phyloP scores from a whole-genome alignment of 192 early-diverging fungal genomes.

The Backusella tarrabulga region DNA sequence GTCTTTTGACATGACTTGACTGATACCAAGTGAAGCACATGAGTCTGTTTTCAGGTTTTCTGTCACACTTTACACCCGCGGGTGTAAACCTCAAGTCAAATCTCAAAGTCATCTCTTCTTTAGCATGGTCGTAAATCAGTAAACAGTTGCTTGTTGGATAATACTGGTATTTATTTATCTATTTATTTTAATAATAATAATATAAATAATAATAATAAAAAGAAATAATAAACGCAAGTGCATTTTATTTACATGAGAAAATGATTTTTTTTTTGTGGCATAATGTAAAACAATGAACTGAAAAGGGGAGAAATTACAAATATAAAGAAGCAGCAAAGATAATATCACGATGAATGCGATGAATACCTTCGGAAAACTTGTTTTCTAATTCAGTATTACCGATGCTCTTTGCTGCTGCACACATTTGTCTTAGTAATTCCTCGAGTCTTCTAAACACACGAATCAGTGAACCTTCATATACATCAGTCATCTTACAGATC shows the following conservation, averaged over 20 bases:
- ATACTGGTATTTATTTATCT: neutral
- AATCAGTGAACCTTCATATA: conserved; percentile 94
- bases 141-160: neutral
- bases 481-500: conserved; percentile 93
- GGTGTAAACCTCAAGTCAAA: neutral
- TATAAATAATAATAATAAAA: neutral
- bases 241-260: neutral
- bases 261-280: neutral
- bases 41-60: neutral
- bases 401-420: conserved; percentile 87
- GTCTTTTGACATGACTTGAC: neutral
- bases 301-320: conserved; percentile 48
- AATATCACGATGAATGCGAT: conserved; percentile 94
- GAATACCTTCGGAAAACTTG: conserved; percentile 92
- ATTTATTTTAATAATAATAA: neutral
- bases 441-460: conserved; percentile 86
- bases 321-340: conserved; percentile 96
- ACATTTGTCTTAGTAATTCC: conserved; percentile 89
- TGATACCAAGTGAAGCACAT: neutral
- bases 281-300: neutral
- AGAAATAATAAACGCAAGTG: neutral
- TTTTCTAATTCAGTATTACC: conserved; percentile 92
- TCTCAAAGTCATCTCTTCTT: neutral
- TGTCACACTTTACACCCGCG: neutral
- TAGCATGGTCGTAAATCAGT: neutral